These are phyloP conservation scores for Clarireedia homoeocarpa DNA, from an alignment of 2,329 filamentous ascomycete species.

Conservation along the genomic window DNA sequence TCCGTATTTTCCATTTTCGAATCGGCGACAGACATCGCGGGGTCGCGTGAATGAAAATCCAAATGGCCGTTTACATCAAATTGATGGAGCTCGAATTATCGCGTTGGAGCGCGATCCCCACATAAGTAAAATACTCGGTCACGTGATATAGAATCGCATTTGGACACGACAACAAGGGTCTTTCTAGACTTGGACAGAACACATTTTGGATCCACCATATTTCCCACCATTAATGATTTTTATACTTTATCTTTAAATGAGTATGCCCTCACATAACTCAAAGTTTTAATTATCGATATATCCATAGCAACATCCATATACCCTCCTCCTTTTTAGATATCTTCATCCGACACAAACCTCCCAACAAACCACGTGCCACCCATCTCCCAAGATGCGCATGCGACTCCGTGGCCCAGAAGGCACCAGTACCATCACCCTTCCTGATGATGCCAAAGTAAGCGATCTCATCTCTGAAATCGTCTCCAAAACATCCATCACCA, in stretches of 20 bases:
- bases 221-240: too few species aligned
- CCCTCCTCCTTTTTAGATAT: too few species aligned
- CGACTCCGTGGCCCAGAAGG: slow-evolving; percentile 70
- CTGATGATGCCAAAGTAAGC: slow-evolving; percentile 57
- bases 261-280: neutral
- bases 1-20: slow-evolving; percentile 2
- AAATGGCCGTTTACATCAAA: neutral
- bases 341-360: too few species aligned
- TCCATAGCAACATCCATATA: neutral
- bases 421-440: slow-evolving; percentile 59
- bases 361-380: neutral
- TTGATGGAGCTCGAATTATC: slow-evolving; percentile 7
- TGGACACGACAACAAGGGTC: too few species aligned
- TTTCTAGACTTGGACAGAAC: too few species aligned
- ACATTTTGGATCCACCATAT: too few species aligned
- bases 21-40: slow-evolving; percentile 4
- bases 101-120: slow-evolving; percentile 7
- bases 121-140: neutral
- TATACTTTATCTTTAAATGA: too few species aligned
- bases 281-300: neutral
- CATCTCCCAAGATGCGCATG: slow-evolving; percentile 51
- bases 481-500: slow-evolving; percentile 53
- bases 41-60: neutral
- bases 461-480: slow-evolving; percentile 54
- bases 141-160: neutral